Base-by-base conservation (phyloP, 2,329 filamentous ascomycete species). In the Exserohilum rostratum region DNA sequence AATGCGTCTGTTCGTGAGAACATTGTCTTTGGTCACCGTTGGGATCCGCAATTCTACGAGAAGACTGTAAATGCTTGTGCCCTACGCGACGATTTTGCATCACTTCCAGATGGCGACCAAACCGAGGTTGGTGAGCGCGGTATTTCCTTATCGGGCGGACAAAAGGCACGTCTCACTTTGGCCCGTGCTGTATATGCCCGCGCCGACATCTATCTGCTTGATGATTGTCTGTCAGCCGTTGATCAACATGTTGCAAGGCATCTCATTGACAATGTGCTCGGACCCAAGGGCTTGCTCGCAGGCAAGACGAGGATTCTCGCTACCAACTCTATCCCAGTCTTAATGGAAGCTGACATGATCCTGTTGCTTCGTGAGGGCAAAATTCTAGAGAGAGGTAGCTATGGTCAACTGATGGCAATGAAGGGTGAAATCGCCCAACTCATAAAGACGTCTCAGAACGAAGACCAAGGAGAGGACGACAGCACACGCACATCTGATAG, bases 1-100 rank as follows among this genome's bases (percentile, higher is more conserved):
- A 99, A 99, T 71, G 95, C 95, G 7, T 96, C 90, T 27, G 93
- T 99, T 52, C 91, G 92, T 67, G 95, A 99, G 71, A 99, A 99
- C 71, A 96, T 99, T 65, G 83, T 97, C 4, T 99, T 99, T 70
- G 95, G 95, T 1, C 92, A 99, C 77, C 88, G 91, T 42, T 97
- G 90, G 81, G 93, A 99, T 75, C 88, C 93, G 5, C 84, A 88
- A 27, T 99, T 99, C 76, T 99, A 99, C 77, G 91, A 98, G 51
- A 88, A 90, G 69, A 97, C 93, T 0, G 83, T 99, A 46, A 88
- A 91, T 71, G 93, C 95, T 35, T 99, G 96, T 73, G 95, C 95
- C 40, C 81, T 99, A 30, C 71, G 89, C 5, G 93, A 97, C 63
- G 95, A 99, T 72, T 97, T 99, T 76, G 85, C 87, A 42, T 91